Base-by-base conservation (phyloP, 805 yeast genomes). In the Myxozyma neglecta region DNA sequence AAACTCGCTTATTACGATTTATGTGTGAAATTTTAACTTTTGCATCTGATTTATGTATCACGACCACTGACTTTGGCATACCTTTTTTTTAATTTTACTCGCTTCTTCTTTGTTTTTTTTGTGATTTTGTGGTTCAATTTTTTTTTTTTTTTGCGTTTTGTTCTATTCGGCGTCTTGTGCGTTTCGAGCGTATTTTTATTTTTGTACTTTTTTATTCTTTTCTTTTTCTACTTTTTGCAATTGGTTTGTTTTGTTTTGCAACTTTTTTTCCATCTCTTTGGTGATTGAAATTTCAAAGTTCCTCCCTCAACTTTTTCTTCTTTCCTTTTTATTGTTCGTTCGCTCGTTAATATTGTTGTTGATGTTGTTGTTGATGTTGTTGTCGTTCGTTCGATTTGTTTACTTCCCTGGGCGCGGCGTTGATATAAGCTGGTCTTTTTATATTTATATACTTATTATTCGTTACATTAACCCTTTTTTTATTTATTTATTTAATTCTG, bases 191-290 rank as follows among this genome's bases (percentile, higher is more conserved):
- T 24, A 24, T 39, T 39, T 39, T 39, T 13, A 39, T 3, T 4
- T 39, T 39, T 39, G n/a, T 39, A 13, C 6, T 39, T 13, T 20
- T 56, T 14, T 37, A 7, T 18, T 5, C 29, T 16, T 35, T 7
- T 56, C 11, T 29, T 55, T 57, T 52, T 56, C 18, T 52, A 3
- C 53, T n/a, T 53, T 11, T 16, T 16, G 32, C 10, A n/a, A 5
- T 47, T 44, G 34, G 45, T 54, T 44, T n/a, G 45, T 14, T 14
- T 29, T 20, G 16, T 10, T 29, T 16, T 54, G 60, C 36, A 8
- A 13, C 44, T 9, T 53, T 24, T 24, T 24, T 5, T 5, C 29
- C 5, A 24, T 24, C 5, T 3, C 29, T 24, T 24, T 24, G 29
- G 29, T 24, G 29, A 24, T 24, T 24, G 29, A 24, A 5, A 24